Conservation (phyloP, 176 grass and related monocot genomes). For the Oryza glumipatula region DNA sequence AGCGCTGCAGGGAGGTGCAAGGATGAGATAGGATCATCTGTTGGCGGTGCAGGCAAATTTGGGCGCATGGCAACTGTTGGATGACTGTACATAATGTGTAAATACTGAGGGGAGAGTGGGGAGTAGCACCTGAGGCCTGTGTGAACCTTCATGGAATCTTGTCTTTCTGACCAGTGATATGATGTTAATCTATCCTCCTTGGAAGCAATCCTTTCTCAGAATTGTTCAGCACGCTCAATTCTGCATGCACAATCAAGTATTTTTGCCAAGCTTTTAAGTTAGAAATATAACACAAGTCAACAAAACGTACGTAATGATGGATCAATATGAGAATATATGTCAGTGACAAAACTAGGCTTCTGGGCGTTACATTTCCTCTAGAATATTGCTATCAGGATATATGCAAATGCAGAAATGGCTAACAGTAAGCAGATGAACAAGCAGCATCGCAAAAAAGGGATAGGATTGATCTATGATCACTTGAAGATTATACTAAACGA, state of each 20-base stretch:
- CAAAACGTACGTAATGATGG: neutral
- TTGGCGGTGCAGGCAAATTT: conserved; percentile 56
- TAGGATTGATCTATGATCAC: too few relatives aligned
- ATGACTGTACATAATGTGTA: conserved; percentile 82
- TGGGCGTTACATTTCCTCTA: neutral
- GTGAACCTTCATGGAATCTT: conserved; percentile 46
- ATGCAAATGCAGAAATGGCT: too few relatives aligned
- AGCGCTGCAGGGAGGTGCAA: conserved; percentile 63
- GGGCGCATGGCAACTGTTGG: conserved; percentile 63
- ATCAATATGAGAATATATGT: neutral
- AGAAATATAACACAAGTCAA: neutral
- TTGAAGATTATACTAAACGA: too few relatives aligned
- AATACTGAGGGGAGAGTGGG: conserved; percentile 47
- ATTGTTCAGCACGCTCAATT: neutral
- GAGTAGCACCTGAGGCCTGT: conserved; percentile 37
- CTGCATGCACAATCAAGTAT: neutral
- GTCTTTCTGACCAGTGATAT: conserved; percentile 28
- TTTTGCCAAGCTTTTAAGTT: neutral
- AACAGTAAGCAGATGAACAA: too few relatives aligned
- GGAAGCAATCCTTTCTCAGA: neutral
- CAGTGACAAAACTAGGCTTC: neutral
- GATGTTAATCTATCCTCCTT: conserved; percentile 46
- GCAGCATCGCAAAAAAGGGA: too few relatives aligned
- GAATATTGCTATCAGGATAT: neutral
- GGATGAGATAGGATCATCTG: conserved; percentile 56